Conservation (phyloP, 306 rosid species). For the Heteromeles arbutifolia region DNA sequence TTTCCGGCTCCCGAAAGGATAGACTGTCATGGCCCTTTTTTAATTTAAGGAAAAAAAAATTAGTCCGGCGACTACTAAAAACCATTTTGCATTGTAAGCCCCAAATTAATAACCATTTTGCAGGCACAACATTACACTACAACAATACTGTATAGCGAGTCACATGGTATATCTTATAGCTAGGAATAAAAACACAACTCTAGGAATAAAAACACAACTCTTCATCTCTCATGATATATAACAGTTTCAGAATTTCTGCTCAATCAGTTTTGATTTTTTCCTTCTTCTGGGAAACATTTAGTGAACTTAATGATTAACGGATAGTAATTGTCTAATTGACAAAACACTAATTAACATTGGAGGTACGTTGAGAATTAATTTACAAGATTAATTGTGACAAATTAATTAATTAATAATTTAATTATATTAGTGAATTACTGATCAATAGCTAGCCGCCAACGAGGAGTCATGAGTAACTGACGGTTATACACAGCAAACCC, state of each 20-base stretch:
- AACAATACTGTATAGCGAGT: too few species aligned
- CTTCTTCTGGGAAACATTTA: neutral
- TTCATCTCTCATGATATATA: too few species aligned
- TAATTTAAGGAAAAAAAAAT: too few species aligned
- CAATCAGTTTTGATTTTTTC: neutral
- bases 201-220: too few species aligned
- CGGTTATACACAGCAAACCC: constrained; percentile 10
- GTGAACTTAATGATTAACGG: neutral
- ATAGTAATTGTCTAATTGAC: neutral
- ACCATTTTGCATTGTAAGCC: neutral
- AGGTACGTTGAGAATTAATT: neutral
- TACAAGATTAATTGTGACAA: neutral
- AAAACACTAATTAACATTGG: neutral
- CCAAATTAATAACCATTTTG: too few species aligned
- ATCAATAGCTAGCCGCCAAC: neutral
- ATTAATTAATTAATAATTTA: neutral
- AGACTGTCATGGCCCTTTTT: too few species aligned
- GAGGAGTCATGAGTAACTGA: neutral
- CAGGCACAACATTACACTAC: too few species aligned
- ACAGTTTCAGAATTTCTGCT: neutral
- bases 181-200: too few species aligned
- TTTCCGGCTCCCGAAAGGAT: fast-evolving
- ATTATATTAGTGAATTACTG: neutral
- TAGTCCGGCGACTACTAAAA: neutral
- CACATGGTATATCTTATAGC: too few species aligned